A percentile compares a stretch with the other conserved stretches of the same genome.
Evolutionary conservation across 129 eudicot genomes (phyloP).

Genomic region (Chrysanthemum lavandulifolium): DNA sequence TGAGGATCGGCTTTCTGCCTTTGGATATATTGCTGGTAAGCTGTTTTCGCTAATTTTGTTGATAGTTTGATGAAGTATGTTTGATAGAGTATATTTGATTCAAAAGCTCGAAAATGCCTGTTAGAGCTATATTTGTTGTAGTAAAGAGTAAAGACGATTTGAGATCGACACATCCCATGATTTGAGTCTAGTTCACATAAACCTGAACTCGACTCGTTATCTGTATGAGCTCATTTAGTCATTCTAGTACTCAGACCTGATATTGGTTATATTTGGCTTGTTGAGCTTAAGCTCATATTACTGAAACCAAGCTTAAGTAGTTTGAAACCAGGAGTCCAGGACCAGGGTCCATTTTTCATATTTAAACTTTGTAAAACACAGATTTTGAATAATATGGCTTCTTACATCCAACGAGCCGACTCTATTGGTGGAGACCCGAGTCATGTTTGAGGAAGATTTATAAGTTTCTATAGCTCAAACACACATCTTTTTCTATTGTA

Average conservation of each 20-base stretch:
- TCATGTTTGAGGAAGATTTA: too few species aligned
- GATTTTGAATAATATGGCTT: background rate
- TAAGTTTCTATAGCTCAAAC: too few species aligned
- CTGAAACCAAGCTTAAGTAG: background rate
- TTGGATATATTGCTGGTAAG: slow-evolving; percentile 46
- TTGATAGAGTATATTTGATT: background rate
- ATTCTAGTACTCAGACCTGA: background rate
- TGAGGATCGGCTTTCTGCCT: slow-evolving; percentile 45
- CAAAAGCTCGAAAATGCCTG: background rate
- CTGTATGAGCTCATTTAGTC: background rate
- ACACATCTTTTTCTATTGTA: too few species aligned
- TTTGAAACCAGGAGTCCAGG: background rate
- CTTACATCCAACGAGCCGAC: background rate
- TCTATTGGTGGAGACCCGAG: too few species aligned
- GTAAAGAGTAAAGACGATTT: background rate
- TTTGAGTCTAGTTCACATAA: background rate
- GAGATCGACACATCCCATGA: background rate
- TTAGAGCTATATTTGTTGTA: background rate
- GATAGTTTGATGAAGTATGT: background rate
- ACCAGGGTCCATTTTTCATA: background rate
- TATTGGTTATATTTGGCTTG: background rate
- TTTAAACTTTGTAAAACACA: background rate
- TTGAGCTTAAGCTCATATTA: background rate
- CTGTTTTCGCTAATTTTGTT: background rate
- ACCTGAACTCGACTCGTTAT: background rate